phyloP scores from a whole-genome alignment of 1,284 basidiomycete species.

The Irpex sp. region DNA sequence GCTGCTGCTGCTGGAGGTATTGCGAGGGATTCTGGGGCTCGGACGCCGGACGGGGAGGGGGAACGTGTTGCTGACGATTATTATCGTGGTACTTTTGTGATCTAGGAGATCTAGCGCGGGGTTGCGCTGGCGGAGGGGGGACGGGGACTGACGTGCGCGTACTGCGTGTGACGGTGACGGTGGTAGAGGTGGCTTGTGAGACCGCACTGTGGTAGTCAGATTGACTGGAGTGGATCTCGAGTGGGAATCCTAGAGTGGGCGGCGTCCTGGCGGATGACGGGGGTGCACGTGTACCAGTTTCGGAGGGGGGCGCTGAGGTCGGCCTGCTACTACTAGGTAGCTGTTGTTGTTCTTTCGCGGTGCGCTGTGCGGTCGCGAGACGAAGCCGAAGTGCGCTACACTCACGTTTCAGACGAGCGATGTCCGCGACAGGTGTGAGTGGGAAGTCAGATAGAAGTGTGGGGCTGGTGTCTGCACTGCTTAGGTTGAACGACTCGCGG shows the following conservation, averaged over 20 bases:
- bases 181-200: constrained; percentile 4
- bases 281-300: constrained; percentile 19
- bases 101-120: neutral
- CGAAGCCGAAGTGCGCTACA: constrained; percentile 45
- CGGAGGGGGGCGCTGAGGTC: constrained; percentile 17
- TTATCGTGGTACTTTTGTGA: neutral
- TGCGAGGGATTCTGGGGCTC: neutral
- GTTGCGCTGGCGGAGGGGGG: neutral
- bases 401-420: constrained; percentile 35
- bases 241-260: constrained; percentile 19
- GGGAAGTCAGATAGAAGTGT: constrained; percentile 23
- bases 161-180: constrained; percentile 5
- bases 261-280: constrained; percentile 27
- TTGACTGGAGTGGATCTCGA: constrained; percentile 10
- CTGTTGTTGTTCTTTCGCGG: constrained; percentile 19
- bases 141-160: constrained; percentile 2
- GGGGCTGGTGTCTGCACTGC: constrained; percentile 10
- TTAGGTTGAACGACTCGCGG: constrained; percentile 31
- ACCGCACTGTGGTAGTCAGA: constrained; percentile 6
- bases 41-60: neutral
- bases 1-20: neutral
- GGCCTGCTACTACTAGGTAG: neutral
- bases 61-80: neutral
- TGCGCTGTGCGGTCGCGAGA: constrained; percentile 37
- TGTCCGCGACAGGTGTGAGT: constrained; percentile 27